Percentiles rank a stretch among this genome's conserved stretches.
These are phyloP conservation scores for Gymnopilus dilepis DNA, from an alignment of 768 basidiomycete genomes.

Conservation along the genomic window DNA sequence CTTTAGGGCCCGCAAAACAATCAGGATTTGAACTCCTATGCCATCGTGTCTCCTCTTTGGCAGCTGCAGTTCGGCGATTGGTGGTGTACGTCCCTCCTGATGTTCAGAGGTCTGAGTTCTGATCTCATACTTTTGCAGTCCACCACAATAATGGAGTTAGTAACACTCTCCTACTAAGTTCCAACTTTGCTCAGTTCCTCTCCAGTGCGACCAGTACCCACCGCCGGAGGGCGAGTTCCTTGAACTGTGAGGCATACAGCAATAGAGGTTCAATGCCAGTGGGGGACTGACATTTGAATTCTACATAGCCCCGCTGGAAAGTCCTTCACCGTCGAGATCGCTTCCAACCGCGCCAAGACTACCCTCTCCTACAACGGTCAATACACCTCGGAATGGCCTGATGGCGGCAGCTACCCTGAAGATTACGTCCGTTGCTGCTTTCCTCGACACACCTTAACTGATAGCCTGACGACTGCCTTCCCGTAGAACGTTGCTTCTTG, in stretches of 20 bases:
- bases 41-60: slow-evolving; percentile 48
- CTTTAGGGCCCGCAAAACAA: slow-evolving; percentile 19
- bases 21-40: slow-evolving; percentile 44
- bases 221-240: slow-evolving; percentile 46
- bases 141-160: slow-evolving; percentile 42
- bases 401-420: slow-evolving; percentile 49
- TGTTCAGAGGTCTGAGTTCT: background rate
- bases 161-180: background rate
- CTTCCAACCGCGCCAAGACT: slow-evolving; percentile 54
- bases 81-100: slow-evolving; percentile 46
- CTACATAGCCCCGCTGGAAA: slow-evolving; percentile 50
- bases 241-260: slow-evolving; percentile 41
- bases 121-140: slow-evolving; percentile 31
- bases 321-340: slow-evolving; percentile 53
- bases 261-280: background rate
- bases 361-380: slow-evolving; percentile 46
- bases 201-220: slow-evolving; percentile 48
- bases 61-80: slow-evolving; percentile 45
- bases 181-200: background rate
- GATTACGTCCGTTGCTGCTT: slow-evolving; percentile 43
- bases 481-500: slow-evolving; percentile 44
- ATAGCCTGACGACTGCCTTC: background rate
- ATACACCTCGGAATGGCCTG: slow-evolving; percentile 48
- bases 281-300: background rate
- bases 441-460: background rate